phyloP scores from a whole-genome alignment of 2,329 filamentous ascomycete genomes.

The Aspergillus ruber region DNA sequence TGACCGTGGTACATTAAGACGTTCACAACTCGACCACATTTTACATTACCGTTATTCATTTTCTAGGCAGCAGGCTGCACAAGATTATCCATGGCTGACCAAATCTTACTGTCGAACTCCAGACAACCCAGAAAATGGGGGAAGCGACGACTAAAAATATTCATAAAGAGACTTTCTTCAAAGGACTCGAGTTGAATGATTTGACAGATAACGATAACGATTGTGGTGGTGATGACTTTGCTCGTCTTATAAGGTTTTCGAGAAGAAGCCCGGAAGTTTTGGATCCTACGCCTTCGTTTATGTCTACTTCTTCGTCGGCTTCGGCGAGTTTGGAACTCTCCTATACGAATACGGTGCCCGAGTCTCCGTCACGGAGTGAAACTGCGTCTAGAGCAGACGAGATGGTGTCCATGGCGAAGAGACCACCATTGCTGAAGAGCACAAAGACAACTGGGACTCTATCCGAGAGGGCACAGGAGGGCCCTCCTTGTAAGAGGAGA shows the following conservation, averaged over 20 bases:
- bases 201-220: slow-evolving; percentile 17
- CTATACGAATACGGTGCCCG: slow-evolving; percentile 1
- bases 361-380: not conserved
- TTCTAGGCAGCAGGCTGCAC: slow-evolving; percentile 9
- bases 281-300: not conserved
- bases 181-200: slow-evolving; percentile 29
- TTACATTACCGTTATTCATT: not conserved
- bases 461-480: slow-evolving; percentile 6
- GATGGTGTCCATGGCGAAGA: not conserved
- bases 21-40: too few relatives aligned
- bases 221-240: slow-evolving; percentile 16
- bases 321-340: not conserved
- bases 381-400: not conserved
- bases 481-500: slow-evolving; percentile 17
- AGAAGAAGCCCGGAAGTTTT: not conserved
- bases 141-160: slow-evolving; percentile 6
- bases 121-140: slow-evolving; percentile 13
- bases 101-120: slow-evolving; percentile 6
- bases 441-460: slow-evolving; percentile 10
- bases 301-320: slow-evolving; percentile 2
- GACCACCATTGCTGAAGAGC: slow-evolving; percentile 5
- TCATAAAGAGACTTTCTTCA: slow-evolving; percentile 32
- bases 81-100: slow-evolving; percentile 11
- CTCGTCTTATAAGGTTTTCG: slow-evolving; percentile 8
- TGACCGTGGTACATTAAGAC: not conserved